phyloP scores from a whole-genome alignment of 2,329 filamentous ascomycete genomes.

The Alternaria sp. region DNA sequence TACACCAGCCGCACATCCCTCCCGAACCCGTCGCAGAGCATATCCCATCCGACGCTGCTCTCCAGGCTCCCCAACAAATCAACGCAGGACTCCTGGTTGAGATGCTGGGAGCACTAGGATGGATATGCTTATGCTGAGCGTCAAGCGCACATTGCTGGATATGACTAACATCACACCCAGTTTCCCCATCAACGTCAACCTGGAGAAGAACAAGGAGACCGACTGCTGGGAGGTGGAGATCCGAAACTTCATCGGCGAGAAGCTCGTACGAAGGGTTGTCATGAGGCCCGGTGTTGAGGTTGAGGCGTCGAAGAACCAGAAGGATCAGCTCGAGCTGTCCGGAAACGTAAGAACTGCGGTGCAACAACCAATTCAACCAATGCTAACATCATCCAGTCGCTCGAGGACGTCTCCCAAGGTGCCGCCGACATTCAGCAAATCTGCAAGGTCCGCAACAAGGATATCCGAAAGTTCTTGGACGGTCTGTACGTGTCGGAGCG shows the following conservation, averaged over 20 bases:
- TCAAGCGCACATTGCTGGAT: neutral
- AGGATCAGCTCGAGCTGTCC: conserved; percentile 93
- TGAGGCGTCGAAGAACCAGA: conserved; percentile 87
- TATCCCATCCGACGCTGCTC: conserved; percentile 4
- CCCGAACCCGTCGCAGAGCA: neutral
- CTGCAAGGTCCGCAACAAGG: conserved; percentile 99
- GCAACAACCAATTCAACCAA: conserved; percentile 1
- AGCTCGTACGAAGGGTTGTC: conserved; percentile 91
- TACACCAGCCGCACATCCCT: conserved; percentile 2
- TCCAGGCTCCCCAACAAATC: neutral
- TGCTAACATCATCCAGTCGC: conserved; percentile 59
- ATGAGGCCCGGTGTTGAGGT: conserved; percentile 93
- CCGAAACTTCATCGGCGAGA: conserved; percentile 82
- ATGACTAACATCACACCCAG: conserved; percentile 29
- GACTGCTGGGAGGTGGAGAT: conserved; percentile 93
- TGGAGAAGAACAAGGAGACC: conserved; percentile 94
- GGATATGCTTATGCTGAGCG: neutral
- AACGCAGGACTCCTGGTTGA: neutral
- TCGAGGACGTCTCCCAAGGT: conserved; percentile 97
- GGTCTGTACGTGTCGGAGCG: conserved; percentile 99
- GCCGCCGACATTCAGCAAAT: conserved; percentile 99
- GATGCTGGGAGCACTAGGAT: conserved; percentile 1
- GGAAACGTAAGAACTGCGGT: conserved; percentile 70
- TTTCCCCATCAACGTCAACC: conserved; percentile 99
- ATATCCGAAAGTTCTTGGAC: conserved; percentile 99